phyloP scores from a whole-genome alignment of 1,284 basidiomycete species.

The Puccinia novopanici region DNA sequence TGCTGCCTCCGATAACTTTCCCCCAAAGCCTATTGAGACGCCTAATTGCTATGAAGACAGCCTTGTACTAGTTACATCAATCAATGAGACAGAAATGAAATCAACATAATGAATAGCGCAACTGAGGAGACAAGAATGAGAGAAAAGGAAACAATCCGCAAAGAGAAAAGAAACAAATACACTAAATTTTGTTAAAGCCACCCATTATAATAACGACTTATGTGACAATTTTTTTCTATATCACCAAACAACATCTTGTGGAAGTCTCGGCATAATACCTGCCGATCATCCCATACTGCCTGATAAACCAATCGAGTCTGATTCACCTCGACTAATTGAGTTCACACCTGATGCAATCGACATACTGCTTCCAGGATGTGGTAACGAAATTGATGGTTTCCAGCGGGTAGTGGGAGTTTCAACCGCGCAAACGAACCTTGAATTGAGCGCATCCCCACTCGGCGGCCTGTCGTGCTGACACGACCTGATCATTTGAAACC shows the following conservation, averaged over 20 bases:
- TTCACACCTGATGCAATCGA: constrained; percentile 59
- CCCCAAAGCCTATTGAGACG: too few species aligned
- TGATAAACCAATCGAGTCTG: constrained; percentile 61
- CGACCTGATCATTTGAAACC: constrained; percentile 59
- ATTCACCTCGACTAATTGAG: constrained; percentile 60
- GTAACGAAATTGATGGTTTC: constrained; percentile 54
- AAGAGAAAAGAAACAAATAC: neutral
- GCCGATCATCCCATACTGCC: neutral
- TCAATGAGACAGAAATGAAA: too few species aligned
- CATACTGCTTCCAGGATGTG: constrained; percentile 59
- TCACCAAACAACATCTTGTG: neutral
- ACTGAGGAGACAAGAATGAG: too few species aligned
- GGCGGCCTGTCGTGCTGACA: constrained; percentile 62
- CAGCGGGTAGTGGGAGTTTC: constrained; percentile 60
- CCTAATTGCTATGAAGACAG: too few species aligned
- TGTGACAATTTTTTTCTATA: neutral
- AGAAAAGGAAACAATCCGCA: too few species aligned
- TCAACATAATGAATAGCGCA: too few species aligned
- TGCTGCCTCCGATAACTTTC: too few species aligned
- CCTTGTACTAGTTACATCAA: too few species aligned
- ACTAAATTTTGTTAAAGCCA: neutral
- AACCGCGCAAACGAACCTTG: constrained; percentile 63
- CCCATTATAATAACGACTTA: neutral
- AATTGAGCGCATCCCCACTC: constrained; percentile 63
- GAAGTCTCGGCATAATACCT: neutral